A percentile compares a stretch with the other conserved stretches of the same genome.
phyloP scores from a whole-genome alignment of 2,329 filamentous ascomycete genomes.

The Byssothecium circinans region DNA sequence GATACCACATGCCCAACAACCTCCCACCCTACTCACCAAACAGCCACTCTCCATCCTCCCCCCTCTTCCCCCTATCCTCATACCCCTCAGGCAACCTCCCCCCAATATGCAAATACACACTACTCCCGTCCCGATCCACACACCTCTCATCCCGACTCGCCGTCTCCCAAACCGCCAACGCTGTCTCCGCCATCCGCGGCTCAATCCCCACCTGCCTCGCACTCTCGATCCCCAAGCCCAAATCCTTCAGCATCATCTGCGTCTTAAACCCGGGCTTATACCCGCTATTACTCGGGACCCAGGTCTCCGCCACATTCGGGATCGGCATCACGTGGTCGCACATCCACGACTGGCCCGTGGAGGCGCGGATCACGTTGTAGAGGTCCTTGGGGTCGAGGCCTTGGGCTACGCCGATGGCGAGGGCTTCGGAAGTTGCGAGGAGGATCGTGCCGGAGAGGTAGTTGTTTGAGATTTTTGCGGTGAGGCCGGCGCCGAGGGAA shows the following conservation, averaged over 20 bases:
- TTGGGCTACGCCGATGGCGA: slow-evolving; percentile 34
- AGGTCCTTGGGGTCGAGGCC: slow-evolving; percentile 31
- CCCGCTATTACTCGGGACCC: slow-evolving; percentile 38
- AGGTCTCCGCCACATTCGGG: slow-evolving; percentile 33
- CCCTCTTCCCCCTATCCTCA: slow-evolving; percentile 28
- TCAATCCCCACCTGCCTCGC: slow-evolving; percentile 28
- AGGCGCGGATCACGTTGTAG: slow-evolving; percentile 33
- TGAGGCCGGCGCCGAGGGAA: slow-evolving; percentile 31
- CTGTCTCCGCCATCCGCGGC: slow-evolving; percentile 32
- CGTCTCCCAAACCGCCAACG: slow-evolving; percentile 28
- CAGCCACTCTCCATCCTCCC: slow-evolving; percentile 27
- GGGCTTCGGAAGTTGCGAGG: slow-evolving; percentile 36
- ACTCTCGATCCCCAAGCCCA: slow-evolving; percentile 32
- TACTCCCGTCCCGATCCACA: slow-evolving; percentile 33
- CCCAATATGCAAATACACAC: slow-evolving; percentile 36
- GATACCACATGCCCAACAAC: too few species aligned
- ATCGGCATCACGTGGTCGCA: slow-evolving; percentile 39
- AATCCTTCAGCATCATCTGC: slow-evolving; percentile 41
- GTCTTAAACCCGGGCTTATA: slow-evolving; percentile 39
- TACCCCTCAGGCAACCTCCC: slow-evolving; percentile 27
- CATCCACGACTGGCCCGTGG: slow-evolving; percentile 39
- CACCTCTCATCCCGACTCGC: slow-evolving; percentile 29
- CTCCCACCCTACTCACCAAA: too few species aligned
- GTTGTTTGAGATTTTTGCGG: slow-evolving; percentile 40
- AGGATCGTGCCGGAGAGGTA: slow-evolving; percentile 36